A percentile compares a stretch with the other conserved stretches of the same genome.
Conservation (phyloP, 352 stramenopile genomes). For the Pythium oligandrum region DNA sequence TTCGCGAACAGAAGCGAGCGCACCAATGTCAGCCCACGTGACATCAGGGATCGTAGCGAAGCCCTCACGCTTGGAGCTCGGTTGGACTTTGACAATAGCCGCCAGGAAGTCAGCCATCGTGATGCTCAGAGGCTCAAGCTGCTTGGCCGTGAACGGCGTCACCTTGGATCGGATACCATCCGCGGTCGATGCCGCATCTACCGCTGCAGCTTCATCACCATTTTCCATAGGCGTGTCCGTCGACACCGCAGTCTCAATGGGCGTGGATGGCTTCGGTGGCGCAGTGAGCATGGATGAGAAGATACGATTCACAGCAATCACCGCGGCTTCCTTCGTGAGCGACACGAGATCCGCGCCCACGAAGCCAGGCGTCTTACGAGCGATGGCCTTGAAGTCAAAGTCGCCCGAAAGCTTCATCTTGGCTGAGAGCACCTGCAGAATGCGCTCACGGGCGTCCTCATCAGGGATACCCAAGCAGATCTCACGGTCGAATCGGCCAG, state of each 20-base stretch:
- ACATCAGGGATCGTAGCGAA: constrained; percentile 98
- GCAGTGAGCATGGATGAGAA: constrained; percentile 80
- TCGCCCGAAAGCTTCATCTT: constrained; percentile 93
- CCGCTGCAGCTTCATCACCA: neutral
- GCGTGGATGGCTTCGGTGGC: constrained; percentile 4
- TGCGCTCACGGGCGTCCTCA: constrained; percentile 90
- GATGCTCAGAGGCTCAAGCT: constrained; percentile 92
- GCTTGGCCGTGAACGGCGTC: constrained; percentile 83
- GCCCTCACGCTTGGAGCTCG: constrained; percentile 97
- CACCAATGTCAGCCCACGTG: constrained; percentile 97
- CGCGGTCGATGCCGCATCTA: constrained; percentile 1
- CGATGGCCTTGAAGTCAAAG: constrained; percentile 94
- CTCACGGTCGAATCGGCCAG: constrained; percentile 98
- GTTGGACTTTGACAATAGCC: constrained; percentile 96
- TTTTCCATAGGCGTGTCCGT: constrained; percentile 11
- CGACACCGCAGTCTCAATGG: constrained; percentile 1
- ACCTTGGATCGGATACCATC: constrained; percentile 63
- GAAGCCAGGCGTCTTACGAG: constrained; percentile 93
- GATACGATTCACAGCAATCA: constrained; percentile 97
- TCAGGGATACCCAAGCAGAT: constrained; percentile 98
- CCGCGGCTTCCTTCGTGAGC: constrained; percentile 97
- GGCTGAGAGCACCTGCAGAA: constrained; percentile 91
- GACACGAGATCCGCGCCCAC: constrained; percentile 97
- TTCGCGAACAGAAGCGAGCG: constrained; percentile 88
- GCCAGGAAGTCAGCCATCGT: constrained; percentile 96